Evolutionary conservation across 2,329 filamentous ascomycete species (phyloP), one percentile per base, ranked within the genome.

Genomic region (Hypoxylon sp.): DNA sequence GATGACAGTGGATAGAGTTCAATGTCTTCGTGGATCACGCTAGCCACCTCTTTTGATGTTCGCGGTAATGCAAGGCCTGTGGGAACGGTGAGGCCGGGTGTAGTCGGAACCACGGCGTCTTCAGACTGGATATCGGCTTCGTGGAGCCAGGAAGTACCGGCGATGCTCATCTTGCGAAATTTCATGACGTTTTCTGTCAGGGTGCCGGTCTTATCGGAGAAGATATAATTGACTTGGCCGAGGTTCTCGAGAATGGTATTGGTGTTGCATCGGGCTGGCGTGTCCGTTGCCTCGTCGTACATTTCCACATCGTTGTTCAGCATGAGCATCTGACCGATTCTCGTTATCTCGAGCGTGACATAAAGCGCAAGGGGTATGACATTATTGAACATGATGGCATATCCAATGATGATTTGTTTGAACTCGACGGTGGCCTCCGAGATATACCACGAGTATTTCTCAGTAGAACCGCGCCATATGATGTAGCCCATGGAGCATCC

Each of bases 311-410:
- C 93, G 18, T 78, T 79, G 64, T 93, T 92, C 53, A 96, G 75
- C 71, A 96, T 84, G 54, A 93, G 80, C 80, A 96, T 88, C 70
- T 87, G 84, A 3, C 83, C 89, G 6, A 96, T 80, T 72, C 96
- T 96, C 73, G 95, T 88, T 56, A 96, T 81, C 64, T 98, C 93
- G 73, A 98, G 80, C 71, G 88, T 95, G 66, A 98, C 91, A 66
- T 97, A 98, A 0, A 98, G 82, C 0, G 92, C 92, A 13, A 98
- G 83, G 0, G 94, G 94, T 57, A 97, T 93, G 76, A 97, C 87
- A 33, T 95, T 98, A 74, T 97, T 98, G 77, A 96, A 96, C 86
- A 97, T 94, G 75, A 98, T 97, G 65, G 96, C 86, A 72, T 92
- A 97, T 0, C 91, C 92, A 23, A 94, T 88, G 63, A 97, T 88